Base-by-base conservation (phyloP, 148 eudicot genomes). In the Pharnaceum exiguum region DNA sequence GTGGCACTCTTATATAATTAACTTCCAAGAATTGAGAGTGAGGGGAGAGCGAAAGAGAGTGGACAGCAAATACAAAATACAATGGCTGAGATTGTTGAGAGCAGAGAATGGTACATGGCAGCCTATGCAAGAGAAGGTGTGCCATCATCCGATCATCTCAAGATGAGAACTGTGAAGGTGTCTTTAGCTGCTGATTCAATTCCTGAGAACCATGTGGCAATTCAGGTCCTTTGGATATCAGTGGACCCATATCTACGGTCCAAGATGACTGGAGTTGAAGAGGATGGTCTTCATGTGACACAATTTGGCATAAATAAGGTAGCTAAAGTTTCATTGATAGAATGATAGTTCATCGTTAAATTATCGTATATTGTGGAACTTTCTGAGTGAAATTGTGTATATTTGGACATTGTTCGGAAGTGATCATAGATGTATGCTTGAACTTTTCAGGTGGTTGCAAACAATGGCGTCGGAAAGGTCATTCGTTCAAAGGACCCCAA, bases 101-200 rank as follows among this genome's bases (percentile, higher is more conserved):
- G 71, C 67, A 64, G 39, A 29, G 78, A 74, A 28, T 74, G 74
- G 71, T 64, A 39, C 55, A 39, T 74, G 42, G 40, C 71, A 51
- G 55, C 74, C 59, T 69, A 74, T 4, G 71, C 60, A 29, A 59
- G 62, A 13, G 71, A 65, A 15, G 74, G 74, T 40, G 50, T 69
- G 13, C 78, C 78, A 17, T 45, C 74, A 4, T 51, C 70, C 3
- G 78, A 74, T 59, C 74, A 74, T 32, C 70, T 74, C 32, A 69
- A 74, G 44, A 37, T 74, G 19, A 67, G 78, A 12, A 74, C 59
- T 0, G 40, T 33, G 1, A 64, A 11, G 8, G 0, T 69, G 21
- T 48, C 74, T 31, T 48, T 74, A n/a, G 55, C 30, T 35, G 23
- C 31, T 29, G 74, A 69, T 35, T 69, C 67, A 12, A 64, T 74